Base-by-base conservation (phyloP, 331 rosid genomes). In the Phaseolus coccineus region DNA sequence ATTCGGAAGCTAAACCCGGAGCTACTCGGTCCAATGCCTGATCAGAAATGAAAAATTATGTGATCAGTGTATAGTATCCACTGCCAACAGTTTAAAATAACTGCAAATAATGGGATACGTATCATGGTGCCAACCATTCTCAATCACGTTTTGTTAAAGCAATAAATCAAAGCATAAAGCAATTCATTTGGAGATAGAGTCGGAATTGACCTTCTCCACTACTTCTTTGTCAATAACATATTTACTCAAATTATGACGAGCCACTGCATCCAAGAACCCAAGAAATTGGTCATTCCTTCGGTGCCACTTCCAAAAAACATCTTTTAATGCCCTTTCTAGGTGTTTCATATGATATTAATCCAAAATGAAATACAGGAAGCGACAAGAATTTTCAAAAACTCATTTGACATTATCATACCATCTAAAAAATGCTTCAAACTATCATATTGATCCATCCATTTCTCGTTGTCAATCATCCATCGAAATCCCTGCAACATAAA, bases 1-100 rank as follows among this genome's bases (percentile, higher is more conserved):
- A 96, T 74, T 88, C 81, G 64, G 96, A 83, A 73, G 89, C 92
- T 40, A 96, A 81, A 81, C 97, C 99, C 47, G 99, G 99, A 84
- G 96, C 97, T 78, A 96, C 91, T 87, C 92, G 82, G 76, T 93
- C 91, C 99, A 96, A 91, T 40, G 93, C 99, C 98, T 96, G 90
- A 61, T 71, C 79, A 74, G 76, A 69, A 58, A 51, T 69, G 35
- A 24, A 80, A 80, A 78, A 33, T 15, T 2, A 19, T 11, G 65
- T 67, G 84, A 47, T 74, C 31, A 33, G 62, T 16, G 57, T 70
- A 70, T 37, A 63, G 28, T 14, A 66, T 73, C 81, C 53, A 80
- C 39, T 50, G 66, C 78, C 13, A 69, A 81, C 67, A 75, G 71
- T 71, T 40, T 33, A 12, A 27, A 72, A 72, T 55, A 19, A 19